These are phyloP conservation scores for Malus asiatica DNA, from an alignment of 306 rosid species.

Conservation along the genomic window DNA sequence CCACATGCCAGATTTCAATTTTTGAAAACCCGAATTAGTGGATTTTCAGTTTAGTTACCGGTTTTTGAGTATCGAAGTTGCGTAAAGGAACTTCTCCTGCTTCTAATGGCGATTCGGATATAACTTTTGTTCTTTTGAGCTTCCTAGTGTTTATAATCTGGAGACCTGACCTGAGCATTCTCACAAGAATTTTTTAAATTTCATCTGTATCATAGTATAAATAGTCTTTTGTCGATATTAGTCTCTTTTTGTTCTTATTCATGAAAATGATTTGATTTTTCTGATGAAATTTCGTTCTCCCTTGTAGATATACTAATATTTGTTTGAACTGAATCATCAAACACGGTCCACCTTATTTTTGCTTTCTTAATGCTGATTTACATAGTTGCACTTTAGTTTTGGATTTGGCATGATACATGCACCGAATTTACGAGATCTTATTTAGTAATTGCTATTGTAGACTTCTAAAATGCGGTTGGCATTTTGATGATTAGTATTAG, in stretches of 20 bases:
- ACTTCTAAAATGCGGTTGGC: background rate
- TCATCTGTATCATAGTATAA: background rate
- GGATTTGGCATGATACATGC: background rate
- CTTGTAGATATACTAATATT: background rate
- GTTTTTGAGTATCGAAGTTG: background rate
- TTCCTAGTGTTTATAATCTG: background rate
- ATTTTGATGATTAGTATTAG: background rate
- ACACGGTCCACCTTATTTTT: background rate
- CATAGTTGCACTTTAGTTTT: background rate
- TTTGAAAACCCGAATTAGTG: background rate
- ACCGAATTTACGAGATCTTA: background rate
- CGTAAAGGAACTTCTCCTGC: background rate
- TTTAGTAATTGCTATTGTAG: background rate
- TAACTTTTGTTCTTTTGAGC: background rate
- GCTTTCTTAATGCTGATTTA: background rate
- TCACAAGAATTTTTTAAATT: background rate
- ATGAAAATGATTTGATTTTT: background rate
- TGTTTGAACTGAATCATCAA: background rate
- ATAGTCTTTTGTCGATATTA: background rate
- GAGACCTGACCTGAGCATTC: constrained; percentile 16
- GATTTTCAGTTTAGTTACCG: background rate
- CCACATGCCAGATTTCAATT: background rate
- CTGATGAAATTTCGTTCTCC: background rate
- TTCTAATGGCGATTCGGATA: background rate
- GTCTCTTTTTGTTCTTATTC: background rate